A percentile compares a stretch with the other conserved stretches of the same genome.
phyloP scores from a whole-genome alignment of 75 land plant genomes.

The Pinus taeda region DNA sequence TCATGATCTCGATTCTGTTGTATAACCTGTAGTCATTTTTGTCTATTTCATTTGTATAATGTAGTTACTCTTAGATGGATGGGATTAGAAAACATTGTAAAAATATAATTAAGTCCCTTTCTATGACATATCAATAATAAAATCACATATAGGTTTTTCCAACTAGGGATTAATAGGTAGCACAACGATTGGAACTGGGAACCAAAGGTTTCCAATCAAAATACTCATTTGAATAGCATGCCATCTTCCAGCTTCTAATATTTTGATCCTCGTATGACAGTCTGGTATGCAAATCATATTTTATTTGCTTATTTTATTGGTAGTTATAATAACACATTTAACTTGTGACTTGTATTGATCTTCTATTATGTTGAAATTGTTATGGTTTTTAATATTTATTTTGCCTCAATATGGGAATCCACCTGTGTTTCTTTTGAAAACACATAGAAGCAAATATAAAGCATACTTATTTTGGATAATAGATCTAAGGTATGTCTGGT shows the following conservation, averaged over 20 bases:
- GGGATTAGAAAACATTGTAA: background rate
- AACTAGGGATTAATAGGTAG: background rate
- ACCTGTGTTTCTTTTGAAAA: too few species aligned
- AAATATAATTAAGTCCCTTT: background rate
- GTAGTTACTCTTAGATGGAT: background rate
- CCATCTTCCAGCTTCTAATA: background rate
- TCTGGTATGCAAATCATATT: background rate
- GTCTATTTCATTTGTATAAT: too few species aligned
- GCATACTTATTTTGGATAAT: background rate
- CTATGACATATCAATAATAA: background rate
- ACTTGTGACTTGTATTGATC: background rate
- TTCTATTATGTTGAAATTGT: background rate
- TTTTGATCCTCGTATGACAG: background rate
- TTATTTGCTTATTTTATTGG: too few species aligned
- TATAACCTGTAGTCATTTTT: too few species aligned
- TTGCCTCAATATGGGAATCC: background rate
- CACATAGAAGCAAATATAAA: too few species aligned
- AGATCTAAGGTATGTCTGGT: background rate
- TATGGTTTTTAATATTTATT: background rate
- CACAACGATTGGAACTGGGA: background rate
- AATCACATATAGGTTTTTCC: background rate
- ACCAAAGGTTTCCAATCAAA: too few species aligned
- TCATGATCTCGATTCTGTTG: background rate
- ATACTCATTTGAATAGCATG: background rate
- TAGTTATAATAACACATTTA: background rate